These are phyloP conservation scores for Paramyrothecium roridum DNA, from an alignment of 2,329 filamentous ascomycete genomes.

Conservation along the genomic window DNA sequence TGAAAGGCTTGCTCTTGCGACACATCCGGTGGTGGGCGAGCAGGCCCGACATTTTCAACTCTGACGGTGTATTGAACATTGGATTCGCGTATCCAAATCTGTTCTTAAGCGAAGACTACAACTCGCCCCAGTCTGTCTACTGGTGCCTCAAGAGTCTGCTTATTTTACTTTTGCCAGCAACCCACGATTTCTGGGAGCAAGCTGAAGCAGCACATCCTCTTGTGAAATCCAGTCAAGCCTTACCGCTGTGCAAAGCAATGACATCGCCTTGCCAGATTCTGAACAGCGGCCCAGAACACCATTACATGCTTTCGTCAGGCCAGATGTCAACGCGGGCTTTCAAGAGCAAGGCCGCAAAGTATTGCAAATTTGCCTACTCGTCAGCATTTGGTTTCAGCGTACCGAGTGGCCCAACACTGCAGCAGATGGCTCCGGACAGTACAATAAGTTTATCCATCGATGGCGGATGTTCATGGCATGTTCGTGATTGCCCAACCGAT, in stretches of 20 bases:
- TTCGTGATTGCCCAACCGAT: not conserved
- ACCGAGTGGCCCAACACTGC: slow-evolving; percentile 29
- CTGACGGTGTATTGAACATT: slow-evolving; percentile 47
- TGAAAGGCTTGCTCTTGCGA: slow-evolving; percentile 47
- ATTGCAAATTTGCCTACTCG: slow-evolving; percentile 46
- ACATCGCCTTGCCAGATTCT: slow-evolving; percentile 39
- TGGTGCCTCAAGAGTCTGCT: slow-evolving; percentile 52
- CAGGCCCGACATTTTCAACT: slow-evolving; percentile 39
- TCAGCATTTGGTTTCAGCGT: slow-evolving; percentile 44
- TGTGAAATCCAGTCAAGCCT: not conserved
- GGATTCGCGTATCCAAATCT: slow-evolving; percentile 40
- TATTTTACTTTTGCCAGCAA: slow-evolving; percentile 28
- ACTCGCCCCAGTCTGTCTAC: slow-evolving; percentile 53
- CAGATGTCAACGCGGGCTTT: slow-evolving; percentile 16
- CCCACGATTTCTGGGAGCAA: slow-evolving; percentile 41
- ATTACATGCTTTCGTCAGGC: slow-evolving; percentile 37
- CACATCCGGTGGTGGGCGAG: slow-evolving; percentile 48
- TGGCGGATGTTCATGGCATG: slow-evolving; percentile 21
- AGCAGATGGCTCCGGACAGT: slow-evolving; percentile 32
- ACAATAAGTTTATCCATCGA: slow-evolving; percentile 24
- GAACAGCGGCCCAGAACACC: slow-evolving; percentile 33
- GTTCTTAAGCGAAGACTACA: slow-evolving; percentile 55
- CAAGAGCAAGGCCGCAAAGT: slow-evolving; percentile 30
- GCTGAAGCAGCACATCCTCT: slow-evolving; percentile 28
- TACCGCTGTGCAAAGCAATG: slow-evolving; percentile 3